Base-by-base conservation (phyloP, 2,329 filamentous ascomycete genomes). In the Aotearoamyces nothofagi region DNA sequence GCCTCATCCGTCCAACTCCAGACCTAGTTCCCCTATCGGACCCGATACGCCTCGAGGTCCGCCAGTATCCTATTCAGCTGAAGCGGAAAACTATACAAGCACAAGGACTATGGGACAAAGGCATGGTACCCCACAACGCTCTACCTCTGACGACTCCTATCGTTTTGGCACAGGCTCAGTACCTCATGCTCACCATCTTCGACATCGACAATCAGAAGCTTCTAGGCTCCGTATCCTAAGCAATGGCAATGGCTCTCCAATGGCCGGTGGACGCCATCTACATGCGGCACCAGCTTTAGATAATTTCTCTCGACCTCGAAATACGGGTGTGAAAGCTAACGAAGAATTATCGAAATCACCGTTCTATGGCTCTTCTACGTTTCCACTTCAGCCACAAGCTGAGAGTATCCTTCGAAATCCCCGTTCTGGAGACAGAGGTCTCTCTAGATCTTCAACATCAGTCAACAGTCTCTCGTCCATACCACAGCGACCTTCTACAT, bases 141-240 rank as follows among this genome's bases (percentile, higher is more conserved):
- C 14, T 14, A 26, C 29, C 24, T n/a, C 36, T 9, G 24, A 29
- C 24, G 35, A 43, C 24, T 11, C 36, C 5, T 17, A 41, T n/a
- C 39, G 43, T 31, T 41, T 41, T 5, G 40, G 39, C 22, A 39
- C 37, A 14, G 29, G 40, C 16, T 37, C 43, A 3, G 26, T 41
- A 11, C 34, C 38, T 11, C 15, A 30, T 19, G 35, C 33, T 10
- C 42, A 41, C 8, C 34, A 15, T 10, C 32, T 43, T 7, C 42
- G 39, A 22, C 39, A 43, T 26, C 40, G 38, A 17, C 45, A 40
- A 3, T 51, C 47, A 4, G 47, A 51, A 22, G 47, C 46, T 9
- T 47, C 45, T 9, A 34, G 46, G 16, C 35, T 51, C 9, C 42
- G 47, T 19, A 40, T 45, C 15, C 31, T 50, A 27, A 45, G 49